These are phyloP conservation scores for Cyanidiococcus yangmingshanensis DNA, from an alignment of 23 red algal species.

Conservation along the genomic window DNA sequence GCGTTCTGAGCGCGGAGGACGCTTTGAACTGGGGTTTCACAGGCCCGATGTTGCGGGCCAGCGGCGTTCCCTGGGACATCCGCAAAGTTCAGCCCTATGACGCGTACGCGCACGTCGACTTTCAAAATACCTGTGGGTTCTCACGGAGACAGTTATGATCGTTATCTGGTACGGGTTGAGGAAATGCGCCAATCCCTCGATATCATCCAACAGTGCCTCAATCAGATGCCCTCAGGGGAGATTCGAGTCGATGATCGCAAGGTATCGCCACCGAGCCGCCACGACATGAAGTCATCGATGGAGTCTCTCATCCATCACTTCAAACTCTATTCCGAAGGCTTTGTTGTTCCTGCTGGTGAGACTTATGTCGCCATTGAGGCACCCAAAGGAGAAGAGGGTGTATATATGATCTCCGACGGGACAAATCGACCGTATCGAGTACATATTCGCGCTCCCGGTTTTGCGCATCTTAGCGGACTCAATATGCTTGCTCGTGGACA, in stretches of 20 bases:
- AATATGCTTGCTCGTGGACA: conserved; percentile 94
- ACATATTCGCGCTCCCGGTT: conserved; percentile 87
- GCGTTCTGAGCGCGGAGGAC: conserved; percentile 71
- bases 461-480: conserved; percentile 81
- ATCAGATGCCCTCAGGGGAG: conserved; percentile 99
- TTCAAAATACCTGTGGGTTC: conserved; percentile 81
- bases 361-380: conserved; percentile 91
- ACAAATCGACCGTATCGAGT: conserved; percentile 95
- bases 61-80: conserved; percentile 88
- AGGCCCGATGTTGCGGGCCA: conserved; percentile 89
- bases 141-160: conserved; percentile 90
- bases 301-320: conserved; percentile 98
- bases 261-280: conserved; percentile 86
- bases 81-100: conserved; percentile 92
- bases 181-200: conserved; percentile 90
- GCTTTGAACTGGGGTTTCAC: conserved; percentile 94
- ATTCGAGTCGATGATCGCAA: conserved; percentile 98
- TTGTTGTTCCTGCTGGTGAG: conserved; percentile 81
- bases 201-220: conserved; percentile 95
- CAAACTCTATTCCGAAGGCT: conserved; percentile 96
- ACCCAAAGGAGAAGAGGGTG: conserved; percentile 98
- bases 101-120: conserved; percentile 86
- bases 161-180: conserved; percentile 84
- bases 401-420: conserved; percentile 84
- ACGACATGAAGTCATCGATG: conserved; percentile 95